phyloP scores from a whole-genome alignment of 1,284 basidiomycete species.

The Cerrena zonata region DNA sequence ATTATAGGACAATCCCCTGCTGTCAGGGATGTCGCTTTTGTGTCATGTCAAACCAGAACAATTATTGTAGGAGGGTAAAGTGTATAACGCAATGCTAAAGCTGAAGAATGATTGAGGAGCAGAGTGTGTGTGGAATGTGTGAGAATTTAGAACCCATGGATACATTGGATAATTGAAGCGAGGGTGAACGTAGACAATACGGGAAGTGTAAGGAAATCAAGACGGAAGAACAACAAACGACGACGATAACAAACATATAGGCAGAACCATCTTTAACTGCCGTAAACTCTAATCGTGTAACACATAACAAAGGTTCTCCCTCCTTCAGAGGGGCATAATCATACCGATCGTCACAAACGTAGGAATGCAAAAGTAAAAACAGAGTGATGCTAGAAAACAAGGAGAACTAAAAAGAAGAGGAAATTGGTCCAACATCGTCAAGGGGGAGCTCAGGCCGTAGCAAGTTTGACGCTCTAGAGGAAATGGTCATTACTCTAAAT shows the following conservation, averaged over 20 bases:
- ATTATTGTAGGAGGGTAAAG: constrained; percentile 13
- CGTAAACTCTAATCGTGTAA: constrained; percentile 10
- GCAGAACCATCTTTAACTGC: constrained; percentile 9
- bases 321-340: constrained; percentile 16
- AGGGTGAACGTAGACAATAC: constrained; percentile 1
- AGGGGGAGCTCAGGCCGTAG: constrained; percentile 19
- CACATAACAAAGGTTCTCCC: constrained; percentile 10
- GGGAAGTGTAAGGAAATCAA: neutral
- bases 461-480: constrained; percentile 23
- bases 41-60: constrained; percentile 2
- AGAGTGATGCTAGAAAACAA: neutral
- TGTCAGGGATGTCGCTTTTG: constrained; percentile 3
- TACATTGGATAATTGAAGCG: constrained; percentile 14
- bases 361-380: constrained; percentile 1
- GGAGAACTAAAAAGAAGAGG: neutral
- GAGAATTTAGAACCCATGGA: constrained; percentile 12
- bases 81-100: constrained; percentile 12
- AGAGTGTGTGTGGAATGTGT: constrained; percentile 1
- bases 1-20: constrained; percentile 5
- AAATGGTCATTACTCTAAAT: too few species aligned
- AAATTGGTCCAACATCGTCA: neutral
- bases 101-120: too few species aligned
- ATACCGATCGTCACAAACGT: constrained; percentile 4
- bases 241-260: constrained; percentile 9
- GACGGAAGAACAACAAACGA: constrained; percentile 6